These are phyloP conservation scores for Neofusicoccum parvum DNA, from an alignment of 2,329 filamentous ascomycete genomes.

Conservation along the genomic window DNA sequence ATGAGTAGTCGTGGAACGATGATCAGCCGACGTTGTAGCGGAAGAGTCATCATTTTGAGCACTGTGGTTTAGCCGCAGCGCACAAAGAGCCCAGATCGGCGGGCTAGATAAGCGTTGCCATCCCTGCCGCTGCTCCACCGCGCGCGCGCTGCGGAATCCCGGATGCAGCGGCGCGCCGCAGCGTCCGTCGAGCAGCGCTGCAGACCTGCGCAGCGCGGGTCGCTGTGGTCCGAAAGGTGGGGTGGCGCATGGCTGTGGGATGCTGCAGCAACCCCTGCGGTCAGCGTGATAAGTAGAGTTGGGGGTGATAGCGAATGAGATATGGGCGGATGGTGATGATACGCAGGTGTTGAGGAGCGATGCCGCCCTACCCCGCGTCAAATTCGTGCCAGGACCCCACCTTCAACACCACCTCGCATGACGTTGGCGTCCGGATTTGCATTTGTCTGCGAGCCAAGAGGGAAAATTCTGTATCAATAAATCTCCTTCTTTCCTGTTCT, in stretches of 20 bases:
- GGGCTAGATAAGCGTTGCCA: not conserved
- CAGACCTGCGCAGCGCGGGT: too few relatives aligned
- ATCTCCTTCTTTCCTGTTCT: not conserved
- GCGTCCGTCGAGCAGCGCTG: too few relatives aligned
- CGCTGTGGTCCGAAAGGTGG: not conserved
- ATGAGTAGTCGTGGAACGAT: slow-evolving; percentile 11
- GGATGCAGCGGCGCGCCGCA: too few relatives aligned
- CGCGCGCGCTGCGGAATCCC: not conserved
- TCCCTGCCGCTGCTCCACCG: slow-evolving; percentile 1
- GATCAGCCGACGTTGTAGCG: slow-evolving; percentile 13
- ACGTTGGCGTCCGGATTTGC: not conserved
- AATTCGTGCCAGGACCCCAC: not conserved
- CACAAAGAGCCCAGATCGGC: slow-evolving; percentile 5
- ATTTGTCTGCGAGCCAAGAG: not conserved
- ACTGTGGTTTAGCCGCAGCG: not conserved
- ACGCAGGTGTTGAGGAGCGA: not conserved
- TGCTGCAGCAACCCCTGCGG: not conserved
- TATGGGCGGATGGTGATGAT: not conserved
- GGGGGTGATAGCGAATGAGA: not conserved
- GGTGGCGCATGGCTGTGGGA: not conserved
- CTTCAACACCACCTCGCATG: slow-evolving; percentile 8
- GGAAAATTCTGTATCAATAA: not conserved
- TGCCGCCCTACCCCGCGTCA: slow-evolving; percentile 7
- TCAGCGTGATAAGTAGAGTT: not conserved
- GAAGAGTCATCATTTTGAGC: slow-evolving; percentile 12